A percentile compares a stretch with the other conserved stretches of the same genome.
These are phyloP conservation scores for Pichia eremophila DNA, from an alignment of 805 yeast genomes.

Conservation along the genomic window DNA sequence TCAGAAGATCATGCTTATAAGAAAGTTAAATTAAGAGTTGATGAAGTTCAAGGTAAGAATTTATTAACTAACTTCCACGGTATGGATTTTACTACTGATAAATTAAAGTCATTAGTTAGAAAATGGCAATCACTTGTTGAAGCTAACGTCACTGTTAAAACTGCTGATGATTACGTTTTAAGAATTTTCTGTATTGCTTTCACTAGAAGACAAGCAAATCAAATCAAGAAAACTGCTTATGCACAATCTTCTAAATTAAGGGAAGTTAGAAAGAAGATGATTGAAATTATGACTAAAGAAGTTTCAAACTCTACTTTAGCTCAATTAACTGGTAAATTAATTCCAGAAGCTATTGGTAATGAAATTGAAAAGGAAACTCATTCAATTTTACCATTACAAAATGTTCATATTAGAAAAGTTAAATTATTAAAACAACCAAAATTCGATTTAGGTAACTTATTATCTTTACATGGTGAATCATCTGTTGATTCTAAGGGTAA, in stretches of 20 bases:
- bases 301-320: slow-evolving; percentile 90
- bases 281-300: slow-evolving; percentile 93
- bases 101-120: slow-evolving; percentile 95
- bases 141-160: slow-evolving; percentile 96
- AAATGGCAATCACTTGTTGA: slow-evolving; percentile 98
- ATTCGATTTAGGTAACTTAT: slow-evolving; percentile 93
- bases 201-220: slow-evolving; percentile 97
- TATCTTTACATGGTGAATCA: slow-evolving; percentile 96
- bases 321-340: slow-evolving; percentile 93
- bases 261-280: slow-evolving; percentile 94
- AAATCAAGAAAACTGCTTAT: slow-evolving; percentile 94
- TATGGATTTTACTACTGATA: slow-evolving; percentile 95
- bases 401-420: slow-evolving; percentile 98
- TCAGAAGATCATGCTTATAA: slow-evolving; percentile 98
- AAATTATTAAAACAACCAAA: slow-evolving; percentile 98
- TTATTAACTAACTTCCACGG: slow-evolving; percentile 99
- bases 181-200: slow-evolving; percentile 96
- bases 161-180: slow-evolving; percentile 93
- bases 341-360: slow-evolving; percentile 98
- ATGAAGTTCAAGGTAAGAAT: slow-evolving; percentile 98
- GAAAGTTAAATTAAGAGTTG: slow-evolving; percentile 95
- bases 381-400: slow-evolving; percentile 94
- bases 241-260: slow-evolving; percentile 97
- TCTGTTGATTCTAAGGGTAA: slow-evolving; percentile 94
- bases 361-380: slow-evolving; percentile 96